These are phyloP conservation scores for Chrysoporthe cubensis DNA, from an alignment of 2,329 filamentous ascomycete species.

Conservation along the genomic window DNA sequence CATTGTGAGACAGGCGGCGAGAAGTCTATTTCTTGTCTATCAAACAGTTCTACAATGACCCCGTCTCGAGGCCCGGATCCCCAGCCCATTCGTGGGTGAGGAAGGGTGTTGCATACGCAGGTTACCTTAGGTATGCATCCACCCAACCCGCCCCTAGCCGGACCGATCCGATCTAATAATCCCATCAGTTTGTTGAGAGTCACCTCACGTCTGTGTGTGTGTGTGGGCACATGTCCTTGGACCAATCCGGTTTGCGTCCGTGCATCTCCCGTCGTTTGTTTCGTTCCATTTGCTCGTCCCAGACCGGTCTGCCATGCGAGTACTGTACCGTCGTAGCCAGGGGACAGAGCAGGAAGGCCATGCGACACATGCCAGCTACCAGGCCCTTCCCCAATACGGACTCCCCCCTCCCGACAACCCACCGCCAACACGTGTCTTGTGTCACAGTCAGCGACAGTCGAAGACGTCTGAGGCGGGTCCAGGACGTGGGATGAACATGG, in stretches of 20 bases:
- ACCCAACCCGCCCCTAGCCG: neutral
- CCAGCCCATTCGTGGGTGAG: too few species aligned
- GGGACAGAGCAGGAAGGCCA: neutral
- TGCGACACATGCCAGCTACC: neutral
- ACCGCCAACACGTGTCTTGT: too few species aligned
- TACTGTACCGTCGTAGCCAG: neutral
- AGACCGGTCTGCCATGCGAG: slow-evolving; percentile 15
- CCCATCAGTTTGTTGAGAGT: neutral
- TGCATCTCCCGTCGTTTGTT: slow-evolving; percentile 7
- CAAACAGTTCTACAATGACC: too few species aligned
- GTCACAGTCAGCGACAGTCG: neutral
- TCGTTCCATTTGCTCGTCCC: slow-evolving; percentile 21
- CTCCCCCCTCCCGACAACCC: neutral
- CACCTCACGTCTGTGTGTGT: neutral
- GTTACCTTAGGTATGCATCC: too few species aligned
- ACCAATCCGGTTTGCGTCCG: slow-evolving; percentile 8
- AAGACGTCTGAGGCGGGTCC: neutral
- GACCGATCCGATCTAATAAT: neutral
- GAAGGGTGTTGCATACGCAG: too few species aligned
- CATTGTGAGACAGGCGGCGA: neutral
- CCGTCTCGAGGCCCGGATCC: too few species aligned
- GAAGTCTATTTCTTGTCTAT: neutral
- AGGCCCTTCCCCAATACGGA: neutral
- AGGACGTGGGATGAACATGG: neutral
- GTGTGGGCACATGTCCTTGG: neutral